Evolutionary conservation across 176 grass and related monocot genomes (phyloP), one percentile per base, ranked within the genome.

Genomic region (Oryza officinalis): DNA sequence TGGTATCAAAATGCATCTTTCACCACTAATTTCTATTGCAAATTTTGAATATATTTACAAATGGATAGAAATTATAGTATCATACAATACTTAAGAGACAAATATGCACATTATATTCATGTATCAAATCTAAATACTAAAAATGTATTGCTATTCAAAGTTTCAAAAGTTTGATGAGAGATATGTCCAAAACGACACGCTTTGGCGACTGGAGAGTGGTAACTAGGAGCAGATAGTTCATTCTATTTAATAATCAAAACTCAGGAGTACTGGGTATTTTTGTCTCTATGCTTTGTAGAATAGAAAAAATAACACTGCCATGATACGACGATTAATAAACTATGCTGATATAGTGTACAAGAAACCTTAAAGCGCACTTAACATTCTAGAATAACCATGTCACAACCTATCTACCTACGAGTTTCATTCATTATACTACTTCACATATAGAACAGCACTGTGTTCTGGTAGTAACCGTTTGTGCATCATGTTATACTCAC

Each of bases 401-500:
- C 26, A 37, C 5, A 15, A 28, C 2, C 20, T 63, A 69, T 47
- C 23, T 4, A 23, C 17, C 47, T 46, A 82, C 13, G 12, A 37
- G 27, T 7, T 77, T 18, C 15, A 28, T 20, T 35, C 66, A 80
- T 50, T 82, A 71, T 81, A 72, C 40, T 75, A 72, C 40, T 71
- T 67, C 33, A 76, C 32, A 72, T 66, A 26, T 38, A 22, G 5
- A 64, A 32, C 63, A 81, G 44, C 15, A 85, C 18, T 20, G 18
- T 76, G 49, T 70, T 78, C 49, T 32, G 71, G 68, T 11, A 59
- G 25, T 49, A 81, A 69, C 52, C 6, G 2, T 31, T 38, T 45
- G 18, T 69, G 33, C 8, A 33, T 68, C 22, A 3, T 25, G 67
- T 15, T 63, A 81, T 76, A 81, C 49, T 57, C 52, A 26, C 10